A percentile compares a stretch with the other conserved stretches of the same genome.
Conservation (phyloP, 768 basidiomycete genomes). For the Termitomyces sp. region DNA sequence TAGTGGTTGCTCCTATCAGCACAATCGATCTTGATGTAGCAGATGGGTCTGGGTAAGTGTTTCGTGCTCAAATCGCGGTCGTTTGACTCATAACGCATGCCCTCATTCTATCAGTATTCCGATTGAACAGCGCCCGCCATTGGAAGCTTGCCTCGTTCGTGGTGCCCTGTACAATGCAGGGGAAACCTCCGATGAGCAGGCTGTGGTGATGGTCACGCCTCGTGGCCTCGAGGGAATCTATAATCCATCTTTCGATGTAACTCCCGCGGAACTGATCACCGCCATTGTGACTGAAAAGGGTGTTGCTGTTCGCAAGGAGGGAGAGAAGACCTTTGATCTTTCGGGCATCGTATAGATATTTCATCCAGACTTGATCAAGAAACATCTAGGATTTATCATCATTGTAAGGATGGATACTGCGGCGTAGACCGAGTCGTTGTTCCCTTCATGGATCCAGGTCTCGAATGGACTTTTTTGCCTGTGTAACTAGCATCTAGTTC, state of each 20-base stretch:
- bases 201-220: constrained; percentile 83
- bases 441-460: too few species aligned
- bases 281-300: constrained; percentile 95
- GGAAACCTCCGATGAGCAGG: constrained; percentile 44
- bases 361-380: background rate
- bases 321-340: constrained; percentile 59
- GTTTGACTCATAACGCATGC: background rate
- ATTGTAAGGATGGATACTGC: background rate
- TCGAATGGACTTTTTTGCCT: too few species aligned
- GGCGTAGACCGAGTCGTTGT: background rate
- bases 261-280: constrained; percentile 89
- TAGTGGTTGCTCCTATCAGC: constrained; percentile 89
- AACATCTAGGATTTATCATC: background rate
- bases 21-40: constrained; percentile 82
- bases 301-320: constrained; percentile 69
- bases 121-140: constrained; percentile 85
- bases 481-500: too few species aligned
- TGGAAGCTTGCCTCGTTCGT: constrained; percentile 86
- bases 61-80: background rate
- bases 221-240: constrained; percentile 59
- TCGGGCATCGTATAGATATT: constrained; percentile 38
- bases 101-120: constrained; percentile 50
- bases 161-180: constrained; percentile 68
- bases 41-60: constrained; percentile 58
- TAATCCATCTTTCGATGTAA: constrained; percentile 97